Conservation (phyloP, 176 grass and related monocot genomes). For the Aegilops tauschii region DNA sequence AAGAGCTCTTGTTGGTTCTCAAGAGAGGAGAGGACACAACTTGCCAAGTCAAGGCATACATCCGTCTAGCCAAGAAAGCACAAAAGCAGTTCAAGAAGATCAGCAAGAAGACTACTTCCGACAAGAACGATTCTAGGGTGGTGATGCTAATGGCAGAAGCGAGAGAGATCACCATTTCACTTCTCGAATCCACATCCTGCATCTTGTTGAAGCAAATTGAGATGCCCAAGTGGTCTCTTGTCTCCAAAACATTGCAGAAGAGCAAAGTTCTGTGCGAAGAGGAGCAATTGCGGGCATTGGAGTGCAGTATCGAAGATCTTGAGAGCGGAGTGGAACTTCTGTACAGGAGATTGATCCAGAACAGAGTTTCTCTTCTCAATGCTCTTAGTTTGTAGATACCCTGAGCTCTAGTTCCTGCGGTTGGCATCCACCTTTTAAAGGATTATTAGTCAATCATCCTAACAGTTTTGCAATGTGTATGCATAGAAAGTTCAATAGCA, state of each 20-base stretch:
- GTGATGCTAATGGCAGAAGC: slow-evolving; percentile 32
- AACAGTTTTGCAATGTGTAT: slow-evolving; percentile 18
- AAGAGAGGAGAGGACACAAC: slow-evolving; percentile 32
- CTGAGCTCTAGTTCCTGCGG: neutral
- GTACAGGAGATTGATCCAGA: slow-evolving; percentile 41
- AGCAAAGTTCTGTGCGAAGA: slow-evolving; percentile 22
- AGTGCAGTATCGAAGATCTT: slow-evolving; percentile 38
- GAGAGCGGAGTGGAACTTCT: slow-evolving; percentile 25
- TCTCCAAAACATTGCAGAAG: slow-evolving; percentile 40
- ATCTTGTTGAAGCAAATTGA: slow-evolving; percentile 31
- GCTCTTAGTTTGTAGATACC: slow-evolving; percentile 30
- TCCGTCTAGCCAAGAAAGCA: slow-evolving; percentile 21
- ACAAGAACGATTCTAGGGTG: slow-evolving; percentile 14
- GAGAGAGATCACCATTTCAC: slow-evolving; percentile 27
- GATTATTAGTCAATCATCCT: slow-evolving; percentile 16
- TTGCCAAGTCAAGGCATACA: slow-evolving; percentile 21
- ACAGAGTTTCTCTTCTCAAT: slow-evolving; percentile 56
- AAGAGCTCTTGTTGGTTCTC: slow-evolving; percentile 13
- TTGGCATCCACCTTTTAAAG: slow-evolving; percentile 42
- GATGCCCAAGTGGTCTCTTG: slow-evolving; percentile 24
- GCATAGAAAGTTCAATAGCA: neutral
- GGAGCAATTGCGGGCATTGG: slow-evolving; percentile 41
- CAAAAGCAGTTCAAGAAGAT: slow-evolving; percentile 42
- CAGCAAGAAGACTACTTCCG: slow-evolving; percentile 21
- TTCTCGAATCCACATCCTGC: slow-evolving; percentile 17